phyloP scores from a whole-genome alignment of 2,329 filamentous ascomycete species.

The Catunica adiposa region DNA sequence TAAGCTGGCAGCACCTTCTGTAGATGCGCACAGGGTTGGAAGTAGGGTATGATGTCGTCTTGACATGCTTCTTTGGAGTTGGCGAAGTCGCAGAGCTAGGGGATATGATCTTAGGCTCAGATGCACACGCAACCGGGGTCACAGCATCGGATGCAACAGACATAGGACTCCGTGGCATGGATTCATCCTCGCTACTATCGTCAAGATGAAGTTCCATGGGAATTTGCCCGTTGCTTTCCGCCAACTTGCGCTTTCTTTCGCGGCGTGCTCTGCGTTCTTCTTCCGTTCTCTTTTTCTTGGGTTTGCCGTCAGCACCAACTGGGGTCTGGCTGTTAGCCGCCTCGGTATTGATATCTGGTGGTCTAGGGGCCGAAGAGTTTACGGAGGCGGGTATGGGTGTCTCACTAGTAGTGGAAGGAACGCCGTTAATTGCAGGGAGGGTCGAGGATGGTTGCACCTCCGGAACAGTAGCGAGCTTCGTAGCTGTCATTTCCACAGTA shows the following conservation, averaged over 20 bases:
- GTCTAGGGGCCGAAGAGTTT: neutral
- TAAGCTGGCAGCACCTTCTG: conserved; percentile 78
- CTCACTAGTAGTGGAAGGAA: neutral
- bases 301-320: conserved; percentile 31
- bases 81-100: conserved; percentile 21
- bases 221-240: conserved; percentile 73
- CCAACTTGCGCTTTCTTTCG: conserved; percentile 69
- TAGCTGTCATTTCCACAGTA: neutral
- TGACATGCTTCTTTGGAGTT: conserved; percentile 27
- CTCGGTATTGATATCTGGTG: neutral
- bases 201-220: conserved; percentile 70
- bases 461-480: neutral
- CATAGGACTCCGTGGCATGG: neutral
- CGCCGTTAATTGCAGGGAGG: neutral
- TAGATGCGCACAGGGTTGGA: conserved; percentile 89
- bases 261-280: conserved; percentile 84
- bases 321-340: neutral
- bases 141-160: too few relatives aligned
- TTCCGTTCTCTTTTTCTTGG: conserved; percentile 79
- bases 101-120: neutral
- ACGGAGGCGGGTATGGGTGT: neutral
- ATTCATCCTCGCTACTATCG: conserved; percentile 14
- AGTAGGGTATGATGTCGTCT: conserved; percentile 40
- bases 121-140: neutral
- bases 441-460: neutral